Conservation (phyloP, 805 yeast species). For the Torulaspora franciscae region DNA sequence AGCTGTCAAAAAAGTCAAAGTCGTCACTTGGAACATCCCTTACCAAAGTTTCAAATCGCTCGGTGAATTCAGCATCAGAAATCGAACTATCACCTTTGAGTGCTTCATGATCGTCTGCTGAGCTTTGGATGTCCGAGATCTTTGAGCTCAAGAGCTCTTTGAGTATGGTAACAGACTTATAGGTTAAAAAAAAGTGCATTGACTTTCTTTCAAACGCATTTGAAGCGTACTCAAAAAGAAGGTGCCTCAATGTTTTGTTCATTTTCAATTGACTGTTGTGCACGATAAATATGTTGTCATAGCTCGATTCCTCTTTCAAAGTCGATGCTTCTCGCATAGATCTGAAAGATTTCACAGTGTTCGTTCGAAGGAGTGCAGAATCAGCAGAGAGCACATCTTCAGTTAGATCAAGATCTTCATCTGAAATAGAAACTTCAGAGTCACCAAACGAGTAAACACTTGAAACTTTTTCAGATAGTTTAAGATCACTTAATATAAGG, state of each 20-base stretch:
- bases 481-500: constrained; percentile 32
- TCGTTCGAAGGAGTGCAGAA: constrained; percentile 15
- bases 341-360: constrained; percentile 31
- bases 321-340: constrained; percentile 32
- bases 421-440: constrained; percentile 14
- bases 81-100: constrained; percentile 16
- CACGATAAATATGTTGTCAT: constrained; percentile 54
- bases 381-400: not conserved
- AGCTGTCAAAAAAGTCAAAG: constrained; percentile 46
- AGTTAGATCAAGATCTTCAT: constrained; percentile 3
- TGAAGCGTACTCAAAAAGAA: constrained; percentile 44
- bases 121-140: constrained; percentile 18
- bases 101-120: constrained; percentile 21
- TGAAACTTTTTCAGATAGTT: constrained; percentile 25
- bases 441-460: constrained; percentile 16
- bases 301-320: constrained; percentile 33
- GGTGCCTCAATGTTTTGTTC: constrained; percentile 47
- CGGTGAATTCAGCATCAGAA: constrained; percentile 35
- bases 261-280: constrained; percentile 54
- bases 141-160: constrained; percentile 37
- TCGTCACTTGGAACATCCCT: constrained; percentile 38
- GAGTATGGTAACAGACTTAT: constrained; percentile 47
- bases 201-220: constrained; percentile 42
- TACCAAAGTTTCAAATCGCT: constrained; percentile 45
- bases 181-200: constrained; percentile 43